Evolutionary conservation across 805 yeast species (phyloP), one percentile per base, ranked within the genome.

Genomic region (Grigorovia transvaalensis): DNA sequence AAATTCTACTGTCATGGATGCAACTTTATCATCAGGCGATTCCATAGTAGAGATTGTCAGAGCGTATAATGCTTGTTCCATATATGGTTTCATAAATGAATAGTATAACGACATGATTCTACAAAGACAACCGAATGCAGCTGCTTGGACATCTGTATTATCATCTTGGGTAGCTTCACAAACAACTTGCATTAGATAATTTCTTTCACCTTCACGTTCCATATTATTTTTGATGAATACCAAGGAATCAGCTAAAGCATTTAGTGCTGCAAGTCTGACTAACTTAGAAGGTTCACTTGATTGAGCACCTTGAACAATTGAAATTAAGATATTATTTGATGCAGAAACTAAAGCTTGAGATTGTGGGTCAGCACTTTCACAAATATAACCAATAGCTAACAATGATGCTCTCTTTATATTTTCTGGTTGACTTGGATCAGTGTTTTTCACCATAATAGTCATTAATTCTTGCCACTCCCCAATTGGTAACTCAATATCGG

Each of bases 1-100:
- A 68, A 93, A 91, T 72, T 93, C 99, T 53, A 93, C 93, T 33
- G 99, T 97, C 97, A 91, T 90, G 65, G 97, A 88, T 1, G 96
- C 85, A 33, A 93, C 98, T 60, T 80, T 80, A 70, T 88, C 85
- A 38, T 71, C 64, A 7, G 62, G 58, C 52, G 88, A 83, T 69
- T 84, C 84, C 96, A 93, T 93, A 45, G 98, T 97, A 19, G 82
- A 71, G 45, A 91, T 89, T 4, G 98, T 90, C 53, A 93, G 76
- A 17, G 88, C 88, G 60, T 85, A 93, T 50, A 93, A 72, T 1
- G 99, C 99, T 73, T 88, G 89, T 71, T 91, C 97, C 99, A 93
- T 93, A 69, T 93, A 93, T 51, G 90, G 81, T 56, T 85, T 79
- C 99, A 93, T 93, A 72, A 80, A 84, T 46, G 79, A 74, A 70